phyloP scores from a whole-genome alignment of 352 stramenopile genomes.

The Pythium inflatum region DNA sequence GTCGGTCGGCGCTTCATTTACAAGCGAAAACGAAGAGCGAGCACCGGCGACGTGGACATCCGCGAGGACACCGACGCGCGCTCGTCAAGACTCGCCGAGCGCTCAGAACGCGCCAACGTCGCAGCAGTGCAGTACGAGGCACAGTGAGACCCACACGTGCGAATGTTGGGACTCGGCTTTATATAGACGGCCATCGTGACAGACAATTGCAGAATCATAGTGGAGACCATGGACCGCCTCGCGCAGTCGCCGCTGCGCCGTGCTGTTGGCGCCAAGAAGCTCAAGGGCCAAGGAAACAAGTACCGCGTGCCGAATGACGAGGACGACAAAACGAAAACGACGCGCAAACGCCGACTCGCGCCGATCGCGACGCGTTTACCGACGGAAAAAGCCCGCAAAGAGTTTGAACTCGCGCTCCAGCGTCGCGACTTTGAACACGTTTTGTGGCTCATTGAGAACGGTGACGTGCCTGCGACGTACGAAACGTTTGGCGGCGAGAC shows the following conservation, averaged over 20 bases:
- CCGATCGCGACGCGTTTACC: not conserved
- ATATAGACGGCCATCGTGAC: slow-evolving; percentile 2
- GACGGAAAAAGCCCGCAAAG: slow-evolving; percentile 24
- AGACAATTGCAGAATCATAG: not conserved
- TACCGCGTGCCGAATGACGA: slow-evolving; percentile 5
- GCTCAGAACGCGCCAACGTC: too few species aligned
- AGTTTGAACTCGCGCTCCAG: slow-evolving; percentile 59
- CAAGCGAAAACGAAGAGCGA: not conserved
- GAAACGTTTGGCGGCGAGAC: slow-evolving; percentile 66
- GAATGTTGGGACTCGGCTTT: not conserved
- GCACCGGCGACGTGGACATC: not conserved
- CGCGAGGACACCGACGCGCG: not conserved
- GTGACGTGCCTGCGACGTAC: slow-evolving; percentile 46
- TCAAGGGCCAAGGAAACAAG: slow-evolving; percentile 2
- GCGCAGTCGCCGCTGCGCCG: slow-evolving; percentile 29
- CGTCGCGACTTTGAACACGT: slow-evolving; percentile 62
- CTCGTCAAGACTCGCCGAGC: not conserved
- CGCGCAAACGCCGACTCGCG: slow-evolving; percentile 13
- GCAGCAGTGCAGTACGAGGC: too few species aligned
- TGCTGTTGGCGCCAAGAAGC: slow-evolving; percentile 3
- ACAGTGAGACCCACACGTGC: not conserved
- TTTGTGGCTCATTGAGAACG: slow-evolving; percentile 76
- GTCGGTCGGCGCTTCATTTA: slow-evolving; percentile 55
- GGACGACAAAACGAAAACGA: not conserved
- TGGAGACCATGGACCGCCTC: slow-evolving; percentile 23